Evolutionary conservation across 805 yeast species (phyloP), one percentile per base, ranked within the genome.

Genomic region (Jamesozyma hellenica): DNA sequence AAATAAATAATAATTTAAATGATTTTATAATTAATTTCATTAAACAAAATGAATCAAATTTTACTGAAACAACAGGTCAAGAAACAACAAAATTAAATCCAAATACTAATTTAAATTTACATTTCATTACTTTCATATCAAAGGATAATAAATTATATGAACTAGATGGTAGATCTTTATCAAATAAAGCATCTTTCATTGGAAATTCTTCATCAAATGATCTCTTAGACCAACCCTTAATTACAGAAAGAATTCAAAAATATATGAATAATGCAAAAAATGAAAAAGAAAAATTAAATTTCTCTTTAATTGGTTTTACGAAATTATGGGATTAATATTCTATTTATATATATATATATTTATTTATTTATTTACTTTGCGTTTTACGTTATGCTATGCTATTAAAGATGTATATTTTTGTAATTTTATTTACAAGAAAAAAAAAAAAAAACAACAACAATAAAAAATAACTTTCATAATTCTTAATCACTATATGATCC

Each of bases 141-240:
- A 61, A 64, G 11, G 70, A 75, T 45, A 74, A 73, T 8, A 74
- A 74, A 42, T 54, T 90, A 16, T 84, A 75, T 52, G 97, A 90
- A 60, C 68, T 90, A 28, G 98, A 90, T 55, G 98, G 98, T 1
- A 71, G 97, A 47, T 32, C 45, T 1, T 69, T 94, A 47, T 31
- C 39, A 9, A 61, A 61, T 28, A 92, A 95, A 0, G 86, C 95
- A 0, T 67, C 79, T 28, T 75, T 72, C 43, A 62, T 86, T 31
- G 87, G 78, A 4, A 40, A 44, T 1, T 21, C 36, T 12, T 45
- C 55, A 1, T 56, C 46, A 4, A 45, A 51, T 1, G 79, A 79
- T 48, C 67, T 83, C 27, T 44, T 83, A n/a, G 66, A 68, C 23
- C 77, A 77, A 32, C 60, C 67, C 2, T 53, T 59, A 8, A 64